Base-by-base conservation (phyloP, 352 stramenopile genomes). In the Peronospora farinosa region DNA sequence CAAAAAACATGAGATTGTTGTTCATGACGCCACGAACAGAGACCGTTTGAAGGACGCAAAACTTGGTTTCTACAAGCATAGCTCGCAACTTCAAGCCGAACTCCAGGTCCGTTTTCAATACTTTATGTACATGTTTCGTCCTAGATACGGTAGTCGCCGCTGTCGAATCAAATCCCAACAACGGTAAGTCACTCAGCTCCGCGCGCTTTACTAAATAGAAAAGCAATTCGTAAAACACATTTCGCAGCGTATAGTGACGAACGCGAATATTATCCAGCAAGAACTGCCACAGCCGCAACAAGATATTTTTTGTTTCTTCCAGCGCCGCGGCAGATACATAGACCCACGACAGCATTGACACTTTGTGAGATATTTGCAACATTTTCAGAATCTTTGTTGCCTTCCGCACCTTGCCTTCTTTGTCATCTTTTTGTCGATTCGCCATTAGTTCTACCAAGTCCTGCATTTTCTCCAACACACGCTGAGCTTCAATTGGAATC, bases 1-100 rank as follows among this genome's bases (percentile, higher is more conserved):
- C 84, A 25, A 95, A 95, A 57, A 95, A 95, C 82, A 95, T 92
- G 13, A 95, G 58, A 51, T 95, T 95, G 69, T 93, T 93, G 71
- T 92, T 93, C 84, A 95, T 95, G 19, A 95, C 84, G 33, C 84
- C 84, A 38, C 82, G 81, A 3, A 95, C 84, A 8, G 77, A 90
- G 0, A 95, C 82, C 1, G 84, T 91, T 50, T 95, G 84, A 11
- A 95, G 70, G 1, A 95, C 82, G 40, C 81, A 95, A 51, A 81
- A 92, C 53, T 93, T 92, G 21, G 82, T 95, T 57, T 95, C 84
- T 16, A 95, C 82, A 3, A 95, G 73, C 84, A 95, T 92, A 9
- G 81, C 80, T 5, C 84, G 84, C 51, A 93, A 44, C 50, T 92
- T 95, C 28, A 95, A 59, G 1, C 78, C 74, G 53, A 95, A 92